These are phyloP conservation scores for Blastocystis sp. DNA, from an alignment of 352 stramenopile genomes.

Conservation along the genomic window DNA sequence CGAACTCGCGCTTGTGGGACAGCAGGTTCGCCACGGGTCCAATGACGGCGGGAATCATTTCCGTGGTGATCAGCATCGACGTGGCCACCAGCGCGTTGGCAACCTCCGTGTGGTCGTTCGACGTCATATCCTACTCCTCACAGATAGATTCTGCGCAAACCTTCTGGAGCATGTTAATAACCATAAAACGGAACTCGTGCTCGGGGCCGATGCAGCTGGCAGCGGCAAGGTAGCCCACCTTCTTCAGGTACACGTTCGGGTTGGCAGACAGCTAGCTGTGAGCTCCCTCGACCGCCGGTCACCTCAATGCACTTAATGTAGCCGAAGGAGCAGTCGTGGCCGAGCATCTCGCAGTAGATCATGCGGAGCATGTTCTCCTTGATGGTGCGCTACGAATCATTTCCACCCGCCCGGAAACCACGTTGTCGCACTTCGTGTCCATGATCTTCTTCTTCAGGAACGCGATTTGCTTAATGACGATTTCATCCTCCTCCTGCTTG, in stretches of 20 bases:
- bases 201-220: slow-evolving; percentile 90
- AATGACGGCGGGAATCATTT: slow-evolving; percentile 95
- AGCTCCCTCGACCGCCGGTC: slow-evolving; percentile 93
- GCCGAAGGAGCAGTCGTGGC: slow-evolving; percentile 97
- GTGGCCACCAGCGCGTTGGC: slow-evolving; percentile 89
- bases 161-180: slow-evolving; percentile 98
- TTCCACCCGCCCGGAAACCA: not conserved
- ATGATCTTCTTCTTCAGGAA: slow-evolving; percentile 91
- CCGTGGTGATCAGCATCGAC: slow-evolving; percentile 89
- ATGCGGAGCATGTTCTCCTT: slow-evolving; percentile 98
- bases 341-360: slow-evolving; percentile 99
- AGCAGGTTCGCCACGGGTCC: slow-evolving; percentile 90
- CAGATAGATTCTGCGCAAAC: slow-evolving; percentile 71
- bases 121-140: slow-evolving; percentile 76
- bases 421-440: slow-evolving; percentile 75
- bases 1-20: slow-evolving; percentile 89
- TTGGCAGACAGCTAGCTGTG: slow-evolving; percentile 75
- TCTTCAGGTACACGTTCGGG: slow-evolving; percentile 69
- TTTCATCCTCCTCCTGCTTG: slow-evolving; percentile 99
- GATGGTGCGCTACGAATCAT: slow-evolving; percentile 71
- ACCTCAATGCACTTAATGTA: slow-evolving; percentile 98
- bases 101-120: slow-evolving; percentile 82
- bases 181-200: slow-evolving; percentile 99
- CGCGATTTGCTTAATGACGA: slow-evolving; percentile 91
- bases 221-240: slow-evolving; percentile 72